phyloP scores from a whole-genome alignment of 2,329 filamentous ascomycete genomes.

The Lithohypha guttulata region DNA sequence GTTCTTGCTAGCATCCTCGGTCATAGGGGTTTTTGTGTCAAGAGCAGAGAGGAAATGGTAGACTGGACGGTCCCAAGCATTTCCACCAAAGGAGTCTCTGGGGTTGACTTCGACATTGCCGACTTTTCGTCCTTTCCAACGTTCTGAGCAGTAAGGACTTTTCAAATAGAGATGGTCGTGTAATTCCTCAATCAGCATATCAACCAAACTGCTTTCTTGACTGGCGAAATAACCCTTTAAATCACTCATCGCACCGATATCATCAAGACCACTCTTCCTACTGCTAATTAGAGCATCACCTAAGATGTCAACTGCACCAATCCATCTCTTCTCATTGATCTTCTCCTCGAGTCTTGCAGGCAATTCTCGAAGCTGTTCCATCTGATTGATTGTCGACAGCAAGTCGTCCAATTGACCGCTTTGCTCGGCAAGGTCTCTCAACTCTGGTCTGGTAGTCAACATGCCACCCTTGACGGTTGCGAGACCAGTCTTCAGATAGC shows the following conservation, averaged over 20 bases:
- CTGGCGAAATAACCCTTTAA: constrained; percentile 80
- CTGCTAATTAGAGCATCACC: constrained; percentile 78
- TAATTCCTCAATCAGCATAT: constrained; percentile 92
- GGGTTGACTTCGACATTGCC: constrained; percentile 24
- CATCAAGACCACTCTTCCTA: constrained; percentile 76
- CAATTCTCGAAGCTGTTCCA: constrained; percentile 79
- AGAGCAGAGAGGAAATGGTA: constrained; percentile 48
- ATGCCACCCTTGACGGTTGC: constrained; percentile 69
- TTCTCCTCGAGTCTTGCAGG: constrained; percentile 87
- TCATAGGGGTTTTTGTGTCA: constrained; percentile 46
- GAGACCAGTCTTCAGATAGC: constrained; percentile 72
- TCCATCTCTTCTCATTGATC: constrained; percentile 91
- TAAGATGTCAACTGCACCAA: constrained; percentile 83
- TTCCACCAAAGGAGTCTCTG: constrained; percentile 22
- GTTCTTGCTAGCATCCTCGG: constrained; percentile 84
- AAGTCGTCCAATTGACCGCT: constrained; percentile 88
- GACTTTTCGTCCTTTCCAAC: constrained; percentile 66
- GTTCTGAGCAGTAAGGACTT: constrained; percentile 90
- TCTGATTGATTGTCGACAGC: constrained; percentile 67
- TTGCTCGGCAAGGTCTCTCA: constrained; percentile 76
- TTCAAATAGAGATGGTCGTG: constrained; percentile 97
- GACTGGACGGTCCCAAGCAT: constrained; percentile 43
- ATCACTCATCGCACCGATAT: constrained; percentile 79
- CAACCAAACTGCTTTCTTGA: constrained; percentile 82
- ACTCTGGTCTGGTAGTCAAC: constrained; percentile 74